Evolutionary conservation across 768 basidiomycete species (phyloP), one percentile per base, ranked within the genome.

Genomic region (Xerocomellus chrysenteron): DNA sequence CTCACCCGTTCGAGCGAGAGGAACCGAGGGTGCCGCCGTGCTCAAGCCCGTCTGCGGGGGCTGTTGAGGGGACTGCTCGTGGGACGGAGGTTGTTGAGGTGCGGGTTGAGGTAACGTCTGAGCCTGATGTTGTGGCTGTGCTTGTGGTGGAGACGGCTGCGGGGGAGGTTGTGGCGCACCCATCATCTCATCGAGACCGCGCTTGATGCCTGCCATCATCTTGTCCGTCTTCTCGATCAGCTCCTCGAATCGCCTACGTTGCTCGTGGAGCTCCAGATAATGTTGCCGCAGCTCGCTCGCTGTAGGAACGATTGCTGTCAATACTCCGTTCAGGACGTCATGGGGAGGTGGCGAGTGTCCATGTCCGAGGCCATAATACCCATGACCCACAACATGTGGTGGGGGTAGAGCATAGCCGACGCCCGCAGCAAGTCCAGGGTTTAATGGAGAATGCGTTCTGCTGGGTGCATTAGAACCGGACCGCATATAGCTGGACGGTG

Each of bases 171-270:
- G 73, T 48, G 69, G 61, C 37, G 59, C 61, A 43, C 62, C 79
- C 62, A 82, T 76, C 82, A 90, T 84, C 68, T 92, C 90, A 52
- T 92, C 90, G 63, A 93, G 75, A 24, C 84, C 87, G 61, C 85
- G 80, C 76, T 84, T 84, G 67, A 93, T 75, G 24, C 85, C 83
- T 37, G 74, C 78, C 79, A 93, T 84, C 74, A 93, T 71, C 68
- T 80, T 73, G 52, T 92, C 87, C 63, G 90, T 93, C 73, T 78
- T 82, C 61, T 85, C 81, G 56, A 91, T 71, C 83, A 93, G 78
- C 67, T 89, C 89, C 71, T 90, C 82, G 74, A 88, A 75, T 68
- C 79, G 75, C 64, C 74, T 75, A 71, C 84, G 83, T 66, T 88
- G 80, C 63, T 86, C 83, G 5, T 75, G 72, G 52, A 94, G 76